Evolutionary conservation across 176 grass and related monocot genomes (phyloP).

Genomic region (Dactylis glomerata): DNA sequence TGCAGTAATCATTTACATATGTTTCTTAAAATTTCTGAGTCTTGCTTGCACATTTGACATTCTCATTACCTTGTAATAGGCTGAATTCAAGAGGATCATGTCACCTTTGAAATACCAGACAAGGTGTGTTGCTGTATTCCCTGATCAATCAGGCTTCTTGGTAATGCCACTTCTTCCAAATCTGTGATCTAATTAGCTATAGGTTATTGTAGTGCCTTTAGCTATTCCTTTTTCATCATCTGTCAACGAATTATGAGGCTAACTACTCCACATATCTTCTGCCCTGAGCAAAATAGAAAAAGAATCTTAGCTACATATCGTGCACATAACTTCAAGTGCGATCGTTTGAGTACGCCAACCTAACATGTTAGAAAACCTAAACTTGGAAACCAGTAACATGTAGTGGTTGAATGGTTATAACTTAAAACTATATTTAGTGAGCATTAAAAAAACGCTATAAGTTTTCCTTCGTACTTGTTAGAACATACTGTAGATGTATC

Average conservation of each 20-base stretch:
- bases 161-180: constrained; percentile 42
- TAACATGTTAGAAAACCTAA: too few species aligned
- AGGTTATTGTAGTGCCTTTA: not conserved
- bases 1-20: constrained; percentile 1
- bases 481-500: too few species aligned
- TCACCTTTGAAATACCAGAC: constrained; percentile 90
- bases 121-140: constrained; percentile 88
- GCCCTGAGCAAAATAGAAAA: too few species aligned
- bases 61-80: constrained; percentile 39
- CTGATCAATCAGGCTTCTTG: constrained; percentile 99
- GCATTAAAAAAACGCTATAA: too few species aligned
- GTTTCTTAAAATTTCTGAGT: not conserved
- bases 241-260: not conserved
- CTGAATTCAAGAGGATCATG: constrained; percentile 82
- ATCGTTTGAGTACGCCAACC: too few species aligned
- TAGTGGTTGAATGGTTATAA: too few species aligned
- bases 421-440: too few species aligned
- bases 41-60: constrained; percentile 18
- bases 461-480: too few species aligned
- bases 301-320: too few species aligned
- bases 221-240: not conserved
- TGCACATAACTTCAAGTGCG: too few species aligned
- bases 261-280: not conserved
- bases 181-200: not conserved
- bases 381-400: too few species aligned